Evolutionary conservation across 257 asterid genomes (phyloP).

Genomic region (Linaria vulgaris): DNA sequence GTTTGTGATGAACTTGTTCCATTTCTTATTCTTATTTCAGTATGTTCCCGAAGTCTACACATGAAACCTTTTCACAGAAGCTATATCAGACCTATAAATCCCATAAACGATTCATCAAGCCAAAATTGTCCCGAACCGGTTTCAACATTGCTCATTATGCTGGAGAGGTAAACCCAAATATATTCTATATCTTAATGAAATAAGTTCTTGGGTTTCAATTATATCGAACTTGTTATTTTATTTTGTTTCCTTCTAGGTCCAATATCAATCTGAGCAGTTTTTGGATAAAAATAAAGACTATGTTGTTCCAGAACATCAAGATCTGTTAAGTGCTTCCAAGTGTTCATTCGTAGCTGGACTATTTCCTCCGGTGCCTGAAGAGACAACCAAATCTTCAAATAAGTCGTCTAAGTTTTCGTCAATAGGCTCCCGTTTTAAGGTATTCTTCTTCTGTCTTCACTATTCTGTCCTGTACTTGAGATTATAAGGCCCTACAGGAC

Average conservation of each 20-base stretch:
- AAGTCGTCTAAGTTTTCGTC: conserved; percentile 97
- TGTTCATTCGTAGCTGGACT: conserved; percentile 85
- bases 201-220: conserved; percentile 24
- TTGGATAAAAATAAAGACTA: conserved; percentile 97
- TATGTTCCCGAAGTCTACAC: conserved; percentile 99
- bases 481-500: too few species aligned
- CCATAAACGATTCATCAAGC: conserved; percentile 92
- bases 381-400: conserved; percentile 69
- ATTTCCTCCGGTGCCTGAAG: conserved; percentile 84
- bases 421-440: conserved; percentile 96
- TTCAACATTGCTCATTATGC: conserved; percentile 94
- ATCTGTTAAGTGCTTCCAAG: conserved; percentile 69
- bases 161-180: conserved; percentile 77
- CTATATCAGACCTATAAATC: conserved; percentile 87
- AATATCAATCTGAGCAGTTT: conserved; percentile 87
- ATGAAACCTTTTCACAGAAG: conserved; percentile 91
- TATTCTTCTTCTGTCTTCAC: conserved; percentile 26
- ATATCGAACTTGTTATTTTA: conserved; percentile 19
- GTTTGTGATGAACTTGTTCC: conserved; percentile 25
- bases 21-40: conserved; percentile 47
- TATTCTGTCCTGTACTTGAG: background rate
- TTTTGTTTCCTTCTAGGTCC: conserved; percentile 60
- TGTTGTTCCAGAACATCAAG: conserved; percentile 97
- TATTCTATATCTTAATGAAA: conserved; percentile 10
- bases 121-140: conserved; percentile 90